Conservation (phyloP, 306 rosid species). For the Vicia villosa region DNA sequence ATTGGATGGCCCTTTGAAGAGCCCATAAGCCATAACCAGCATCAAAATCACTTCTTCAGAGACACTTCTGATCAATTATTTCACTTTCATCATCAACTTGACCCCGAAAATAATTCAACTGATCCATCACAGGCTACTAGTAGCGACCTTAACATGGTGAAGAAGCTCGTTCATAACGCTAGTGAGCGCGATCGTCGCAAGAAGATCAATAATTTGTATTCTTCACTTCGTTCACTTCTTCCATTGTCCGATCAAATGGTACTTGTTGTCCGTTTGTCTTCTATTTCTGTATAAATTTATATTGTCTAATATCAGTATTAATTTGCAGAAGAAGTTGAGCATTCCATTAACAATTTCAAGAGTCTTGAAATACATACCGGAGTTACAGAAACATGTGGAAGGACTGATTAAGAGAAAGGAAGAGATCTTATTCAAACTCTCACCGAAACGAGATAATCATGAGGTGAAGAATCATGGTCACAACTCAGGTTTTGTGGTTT, state of each 20-base stretch:
- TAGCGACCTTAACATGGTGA: conserved; percentile 25
- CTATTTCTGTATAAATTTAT: too few relatives aligned
- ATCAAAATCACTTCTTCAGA: neutral
- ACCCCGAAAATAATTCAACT: neutral
- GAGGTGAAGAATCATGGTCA: conserved; percentile 5
- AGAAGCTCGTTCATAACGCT: conserved; percentile 82
- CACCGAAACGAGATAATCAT: neutral
- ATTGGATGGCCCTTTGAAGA: conserved; percentile 45
- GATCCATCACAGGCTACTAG: conserved; percentile 28
- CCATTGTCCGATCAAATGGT: conserved; percentile 61
- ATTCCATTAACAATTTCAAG: conserved; percentile 61
- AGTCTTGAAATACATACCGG: conserved; percentile 65
- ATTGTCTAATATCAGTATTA: too few relatives aligned
- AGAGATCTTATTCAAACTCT: conserved; percentile 42
- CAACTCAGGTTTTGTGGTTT: conserved; percentile 43
- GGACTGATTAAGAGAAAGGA: conserved; percentile 53
- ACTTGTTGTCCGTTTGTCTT: neutral
- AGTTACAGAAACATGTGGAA: conserved; percentile 60
- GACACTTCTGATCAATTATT: neutral
- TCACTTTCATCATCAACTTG: conserved; percentile 7
- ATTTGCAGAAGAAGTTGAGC: conserved; percentile 62
- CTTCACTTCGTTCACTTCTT: conserved; percentile 74
- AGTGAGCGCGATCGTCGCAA: conserved; percentile 87
- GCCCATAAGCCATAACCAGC: conserved; percentile 13
- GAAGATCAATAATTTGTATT: conserved; percentile 66